These are phyloP conservation scores for Magnusiomyces suaveolens DNA, from an alignment of 1,139 yeast genomes.

Conservation along the genomic window DNA sequence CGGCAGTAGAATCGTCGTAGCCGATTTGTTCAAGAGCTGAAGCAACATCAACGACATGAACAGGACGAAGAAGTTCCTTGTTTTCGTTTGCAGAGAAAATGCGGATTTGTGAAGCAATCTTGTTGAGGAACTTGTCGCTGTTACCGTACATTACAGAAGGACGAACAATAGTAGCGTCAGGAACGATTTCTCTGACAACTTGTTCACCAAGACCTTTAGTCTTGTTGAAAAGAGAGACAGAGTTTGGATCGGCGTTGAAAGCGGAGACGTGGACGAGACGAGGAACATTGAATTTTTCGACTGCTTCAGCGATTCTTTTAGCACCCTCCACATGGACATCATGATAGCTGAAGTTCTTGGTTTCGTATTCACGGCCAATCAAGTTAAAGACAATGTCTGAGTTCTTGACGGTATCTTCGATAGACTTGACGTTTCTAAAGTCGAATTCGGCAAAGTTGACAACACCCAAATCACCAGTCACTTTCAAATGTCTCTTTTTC, in stretches of 20 bases:
- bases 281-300: conserved; percentile 63
- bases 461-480: conserved; percentile 80
- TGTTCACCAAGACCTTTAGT: conserved; percentile 77
- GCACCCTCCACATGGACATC: conserved; percentile 76
- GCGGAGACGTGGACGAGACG: conserved; percentile 73
- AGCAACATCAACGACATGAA: conserved; percentile 73
- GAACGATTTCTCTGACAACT: conserved; percentile 55
- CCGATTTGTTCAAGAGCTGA: conserved; percentile 70
- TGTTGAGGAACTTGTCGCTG: conserved; percentile 63
- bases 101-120: conserved; percentile 43
- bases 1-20: conserved; percentile 70
- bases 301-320: conserved; percentile 66
- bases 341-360: conserved; percentile 74
- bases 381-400: conserved; percentile 78
- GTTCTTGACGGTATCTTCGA: conserved; percentile 69
- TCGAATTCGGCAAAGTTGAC: conserved; percentile 79
- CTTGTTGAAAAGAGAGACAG: conserved; percentile 62
- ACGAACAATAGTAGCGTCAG: conserved; percentile 76
- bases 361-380: conserved; percentile 67
- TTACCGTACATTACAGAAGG: conserved; percentile 77
- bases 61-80: conserved; percentile 58
- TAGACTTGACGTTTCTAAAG: conserved; percentile 64
- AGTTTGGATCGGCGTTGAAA: conserved; percentile 63
- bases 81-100: conserved; percentile 58
- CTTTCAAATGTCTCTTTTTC: conserved; percentile 71